These are phyloP conservation scores for Tylopilus sp. DNA, from an alignment of 1,284 basidiomycete species.

Conservation along the genomic window DNA sequence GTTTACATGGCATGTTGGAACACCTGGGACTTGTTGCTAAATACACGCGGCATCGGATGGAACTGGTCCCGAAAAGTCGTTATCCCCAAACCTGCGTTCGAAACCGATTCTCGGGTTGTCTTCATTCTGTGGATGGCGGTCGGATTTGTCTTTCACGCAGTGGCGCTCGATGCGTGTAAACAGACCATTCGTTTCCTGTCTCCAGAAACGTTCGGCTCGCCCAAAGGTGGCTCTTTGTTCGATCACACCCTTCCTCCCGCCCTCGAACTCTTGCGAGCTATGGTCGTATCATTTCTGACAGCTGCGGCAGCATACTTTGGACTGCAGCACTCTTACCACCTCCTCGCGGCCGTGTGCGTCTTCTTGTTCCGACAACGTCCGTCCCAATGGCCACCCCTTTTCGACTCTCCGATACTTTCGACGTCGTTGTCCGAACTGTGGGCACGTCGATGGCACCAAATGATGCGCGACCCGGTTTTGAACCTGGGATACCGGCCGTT, in stretches of 20 bases:
- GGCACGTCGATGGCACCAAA: slow-evolving; percentile 44
- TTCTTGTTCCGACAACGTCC: slow-evolving; percentile 33
- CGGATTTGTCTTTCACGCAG: not conserved
- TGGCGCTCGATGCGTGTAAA: slow-evolving; percentile 18
- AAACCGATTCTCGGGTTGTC: slow-evolving; percentile 8
- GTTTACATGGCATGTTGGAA: slow-evolving; percentile 23
- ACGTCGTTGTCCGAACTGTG: slow-evolving; percentile 41
- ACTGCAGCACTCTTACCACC: slow-evolving; percentile 42
- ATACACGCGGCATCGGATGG: slow-evolving; percentile 26
- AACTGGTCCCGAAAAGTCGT: slow-evolving; percentile 25
- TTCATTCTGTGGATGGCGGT: slow-evolving; percentile 12
- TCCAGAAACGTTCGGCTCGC: slow-evolving; percentile 19
- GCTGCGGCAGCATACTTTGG: slow-evolving; percentile 44
- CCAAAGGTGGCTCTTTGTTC: slow-evolving; percentile 42
- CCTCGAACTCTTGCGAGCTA: slow-evolving; percentile 40
- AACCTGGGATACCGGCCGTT: slow-evolving; percentile 30
- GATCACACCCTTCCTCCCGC: slow-evolving; percentile 40
- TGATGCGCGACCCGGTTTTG: slow-evolving; percentile 37
- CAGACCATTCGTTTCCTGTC: slow-evolving; percentile 13
- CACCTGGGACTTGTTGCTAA: slow-evolving; percentile 23
- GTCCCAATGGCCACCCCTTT: slow-evolving; percentile 41
- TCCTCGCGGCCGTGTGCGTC: slow-evolving; percentile 42
- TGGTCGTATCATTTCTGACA: slow-evolving; percentile 37
- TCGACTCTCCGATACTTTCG: slow-evolving; percentile 37
- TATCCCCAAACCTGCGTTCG: slow-evolving; percentile 8